A percentile compares a stretch with the other conserved stretches of the same genome.
phyloP scores from a whole-genome alignment of 2,329 filamentous ascomycete genomes.

The Talaromyces sp. region DNA sequence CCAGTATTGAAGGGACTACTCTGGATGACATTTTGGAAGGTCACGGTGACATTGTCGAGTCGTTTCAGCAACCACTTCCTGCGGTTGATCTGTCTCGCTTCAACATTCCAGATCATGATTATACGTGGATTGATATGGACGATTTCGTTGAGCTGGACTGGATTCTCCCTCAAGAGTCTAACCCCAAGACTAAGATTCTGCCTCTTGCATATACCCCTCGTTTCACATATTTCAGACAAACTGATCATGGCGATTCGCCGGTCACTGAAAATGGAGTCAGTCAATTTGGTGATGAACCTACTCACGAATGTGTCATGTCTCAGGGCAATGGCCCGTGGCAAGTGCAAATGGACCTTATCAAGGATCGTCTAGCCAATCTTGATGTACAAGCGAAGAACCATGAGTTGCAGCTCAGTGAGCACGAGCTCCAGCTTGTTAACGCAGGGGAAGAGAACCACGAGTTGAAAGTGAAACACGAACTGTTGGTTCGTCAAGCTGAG shows the following conservation, averaged over 20 bases:
- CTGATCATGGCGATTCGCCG: constrained; percentile 79
- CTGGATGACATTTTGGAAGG: constrained; percentile 66
- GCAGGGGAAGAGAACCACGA: constrained; percentile 51
- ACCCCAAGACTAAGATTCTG: constrained; percentile 89
- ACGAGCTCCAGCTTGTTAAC: constrained; percentile 61
- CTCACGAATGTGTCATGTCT: constrained; percentile 94
- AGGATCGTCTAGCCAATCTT: constrained; percentile 73
- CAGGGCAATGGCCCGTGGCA: constrained; percentile 81
- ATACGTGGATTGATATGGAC: constrained; percentile 98
- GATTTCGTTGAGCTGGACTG: constrained; percentile 98
- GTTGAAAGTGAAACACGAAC: constrained; percentile 45
- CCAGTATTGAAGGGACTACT: constrained; percentile 77
- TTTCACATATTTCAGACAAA: constrained; percentile 95
- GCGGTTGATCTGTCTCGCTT: constrained; percentile 74
- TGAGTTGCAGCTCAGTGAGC: constrained; percentile 67
- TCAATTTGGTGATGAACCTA: constrained; percentile 87
- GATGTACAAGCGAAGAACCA: constrained; percentile 75
- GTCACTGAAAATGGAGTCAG: constrained; percentile 74
- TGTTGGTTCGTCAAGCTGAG: constrained; percentile 55
- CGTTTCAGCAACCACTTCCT: constrained; percentile 52
- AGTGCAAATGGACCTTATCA: constrained; percentile 82
- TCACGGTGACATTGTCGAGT: constrained; percentile 57
- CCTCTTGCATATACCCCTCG: constrained; percentile 90
- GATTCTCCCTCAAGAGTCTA: constrained; percentile 84
- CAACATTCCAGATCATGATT: constrained; percentile 90